These are phyloP conservation scores for Ichthyophthirius multifiliis DNA, from an alignment of 169 alveolate genomes.

Conservation along the genomic window DNA sequence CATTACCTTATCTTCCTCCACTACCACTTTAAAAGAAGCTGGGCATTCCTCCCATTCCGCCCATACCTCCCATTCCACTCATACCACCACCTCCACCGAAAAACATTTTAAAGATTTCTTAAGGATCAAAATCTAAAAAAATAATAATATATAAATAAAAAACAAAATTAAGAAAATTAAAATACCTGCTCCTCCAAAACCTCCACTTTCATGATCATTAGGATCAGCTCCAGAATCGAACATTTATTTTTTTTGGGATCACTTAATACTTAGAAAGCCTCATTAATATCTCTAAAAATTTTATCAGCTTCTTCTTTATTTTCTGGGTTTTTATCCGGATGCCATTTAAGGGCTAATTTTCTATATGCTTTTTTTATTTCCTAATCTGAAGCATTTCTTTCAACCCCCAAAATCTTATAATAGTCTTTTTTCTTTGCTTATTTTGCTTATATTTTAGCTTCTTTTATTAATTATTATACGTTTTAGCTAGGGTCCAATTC, in stretches of 20 bases:
- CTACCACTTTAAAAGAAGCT: background rate
- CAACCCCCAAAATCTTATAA: slow-evolving; percentile 71
- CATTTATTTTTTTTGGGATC: slow-evolving; percentile 60
- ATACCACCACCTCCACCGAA: slow-evolving; percentile 72
- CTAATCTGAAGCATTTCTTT: slow-evolving; percentile 53
- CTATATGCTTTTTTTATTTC: slow-evolving; percentile 93
- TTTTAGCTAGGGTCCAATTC: slow-evolving; percentile 64
- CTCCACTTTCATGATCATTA: slow-evolving; percentile 57
- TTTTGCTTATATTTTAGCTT: slow-evolving; percentile 55
- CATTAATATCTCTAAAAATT: slow-evolving; percentile 71
- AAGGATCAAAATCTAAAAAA: slow-evolving; percentile 36
- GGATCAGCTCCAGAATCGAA: slow-evolving; percentile 72
- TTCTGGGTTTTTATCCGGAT: slow-evolving; percentile 84
- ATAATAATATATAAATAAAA: background rate
- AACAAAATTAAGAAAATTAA: background rate
- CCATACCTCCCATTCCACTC: background rate
- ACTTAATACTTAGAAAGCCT: slow-evolving; percentile 74
- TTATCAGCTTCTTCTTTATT: slow-evolving; percentile 58
- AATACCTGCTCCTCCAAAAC: slow-evolving; percentile 50
- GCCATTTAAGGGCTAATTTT: slow-evolving; percentile 78
- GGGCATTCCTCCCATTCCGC: background rate
- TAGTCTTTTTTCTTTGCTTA: slow-evolving; percentile 74
- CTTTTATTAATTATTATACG: slow-evolving; percentile 47
- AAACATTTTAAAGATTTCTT: slow-evolving; percentile 66
- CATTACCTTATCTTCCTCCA: background rate